Base-by-base conservation (phyloP, 768 basidiomycete species). In the Suillus occidentalis region DNA sequence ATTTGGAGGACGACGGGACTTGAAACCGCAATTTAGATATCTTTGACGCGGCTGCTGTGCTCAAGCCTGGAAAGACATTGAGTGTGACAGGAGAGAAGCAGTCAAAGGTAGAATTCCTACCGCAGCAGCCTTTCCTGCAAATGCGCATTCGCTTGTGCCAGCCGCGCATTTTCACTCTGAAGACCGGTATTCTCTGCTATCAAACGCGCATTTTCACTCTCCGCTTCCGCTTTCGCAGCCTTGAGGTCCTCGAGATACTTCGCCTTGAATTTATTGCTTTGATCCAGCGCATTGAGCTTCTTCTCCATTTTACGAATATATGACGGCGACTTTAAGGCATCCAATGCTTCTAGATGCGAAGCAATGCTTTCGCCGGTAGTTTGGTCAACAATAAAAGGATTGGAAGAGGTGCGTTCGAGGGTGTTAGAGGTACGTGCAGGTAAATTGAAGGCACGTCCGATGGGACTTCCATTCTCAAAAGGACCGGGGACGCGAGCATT, bases 301-400 rank as follows among this genome's bases (percentile, higher is more conserved):
- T 79, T 74, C 65, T 85, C 81, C 43, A 84, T 74, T 61, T 74
- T 76, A 40, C 65, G 65, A 49, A 84, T 72, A 58, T 80, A 77
- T 10, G 72, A 70, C 49, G 66, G 63, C 0, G 77, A 45, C 16
- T 52, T 60, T 37, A 72, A 60, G 18, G 70, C 67, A 1, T 65
- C 58, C 1, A 74, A n/a, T 1, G 59, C 28, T 2, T 66, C 64
- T 1, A 75, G 42, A 18, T 70, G 65, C 2, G 12, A 59, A 12
- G 58, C 25, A 13, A 59, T 59, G 18, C 18, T 40, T 12, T 59
- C 58, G 9, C 39, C 58, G 1, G 6, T 20, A 31, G 58, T 59
- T 3, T 28, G 28, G 10, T 42, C 10, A 18, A 20, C 18, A 13
- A 59, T 39, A 42, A 59, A 59, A 13, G 58, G 58, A 25, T 59